A percentile compares a stretch with the other conserved stretches of the same genome.
Evolutionary conservation across 2,329 filamentous ascomycete genomes (phyloP).

Genomic region (Paraphaeosphaeria sporulosa): DNA sequence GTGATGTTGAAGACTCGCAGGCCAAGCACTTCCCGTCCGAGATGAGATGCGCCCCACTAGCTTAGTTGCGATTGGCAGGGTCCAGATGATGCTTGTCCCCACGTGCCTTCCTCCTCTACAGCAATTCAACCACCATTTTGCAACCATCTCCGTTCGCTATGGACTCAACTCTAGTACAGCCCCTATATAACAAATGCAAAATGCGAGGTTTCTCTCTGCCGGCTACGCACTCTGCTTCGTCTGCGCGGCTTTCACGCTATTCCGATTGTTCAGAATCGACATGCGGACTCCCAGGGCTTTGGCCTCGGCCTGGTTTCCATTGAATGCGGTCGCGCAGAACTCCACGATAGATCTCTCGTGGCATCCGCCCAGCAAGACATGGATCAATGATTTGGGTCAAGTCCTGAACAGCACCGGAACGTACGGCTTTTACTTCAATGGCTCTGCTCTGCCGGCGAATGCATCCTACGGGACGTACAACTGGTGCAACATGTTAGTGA

Average conservation of each 20-base stretch:
- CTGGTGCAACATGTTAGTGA: conserved; percentile 75
- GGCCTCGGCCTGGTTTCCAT: conserved; percentile 26
- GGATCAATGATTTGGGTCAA: conserved; percentile 67
- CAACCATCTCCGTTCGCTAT: conserved; percentile 32
- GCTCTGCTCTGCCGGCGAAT: conserved; percentile 64
- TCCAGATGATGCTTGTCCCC: conserved; percentile 1
- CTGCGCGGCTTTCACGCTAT: conserved; percentile 30
- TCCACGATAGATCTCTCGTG: conserved; percentile 38
- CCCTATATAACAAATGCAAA: conserved; percentile 35
- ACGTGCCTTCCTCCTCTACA: conserved; percentile 8
- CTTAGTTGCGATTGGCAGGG: conserved; percentile 1
- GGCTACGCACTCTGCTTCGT: conserved; percentile 25
- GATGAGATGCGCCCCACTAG: background rate
- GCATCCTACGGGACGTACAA: conserved; percentile 72
- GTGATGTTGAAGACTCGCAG: background rate
- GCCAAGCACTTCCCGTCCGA: background rate
- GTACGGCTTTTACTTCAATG: conserved; percentile 78
- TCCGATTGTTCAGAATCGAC: conserved; percentile 25
- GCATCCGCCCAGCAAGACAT: conserved; percentile 47
- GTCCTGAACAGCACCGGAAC: conserved; percentile 68
- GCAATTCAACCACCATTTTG: conserved; percentile 20
- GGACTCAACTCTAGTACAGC: conserved; percentile 15
- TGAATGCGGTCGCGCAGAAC: conserved; percentile 23
- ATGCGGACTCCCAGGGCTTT: conserved; percentile 31
- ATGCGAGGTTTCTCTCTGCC: conserved; percentile 20